A percentile compares a stretch with the other conserved stretches of the same genome.
These are phyloP conservation scores for Daldinia concentrica DNA, from an alignment of 495 filamentous ascomycete species.

Conservation along the genomic window DNA sequence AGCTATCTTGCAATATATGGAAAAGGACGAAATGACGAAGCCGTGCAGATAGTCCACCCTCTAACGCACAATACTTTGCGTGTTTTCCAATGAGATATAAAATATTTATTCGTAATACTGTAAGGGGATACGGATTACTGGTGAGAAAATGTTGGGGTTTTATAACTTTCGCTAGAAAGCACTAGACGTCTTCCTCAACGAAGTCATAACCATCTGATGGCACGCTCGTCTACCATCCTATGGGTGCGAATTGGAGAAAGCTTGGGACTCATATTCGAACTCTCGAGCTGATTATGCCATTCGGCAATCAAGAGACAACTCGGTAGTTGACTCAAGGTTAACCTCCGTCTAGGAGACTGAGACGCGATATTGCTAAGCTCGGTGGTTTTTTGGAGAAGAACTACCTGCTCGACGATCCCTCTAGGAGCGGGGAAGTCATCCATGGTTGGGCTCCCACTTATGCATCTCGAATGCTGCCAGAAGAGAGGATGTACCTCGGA, in stretches of 20 bases:
- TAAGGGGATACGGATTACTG: background rate
- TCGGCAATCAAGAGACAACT: background rate
- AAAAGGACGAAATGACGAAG: background rate
- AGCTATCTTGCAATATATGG: background rate
- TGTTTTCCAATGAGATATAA: background rate
- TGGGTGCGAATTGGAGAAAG: background rate
- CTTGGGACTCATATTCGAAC: background rate
- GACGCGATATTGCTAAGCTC: background rate
- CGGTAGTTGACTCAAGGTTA: background rate
- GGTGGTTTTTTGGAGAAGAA: background rate
- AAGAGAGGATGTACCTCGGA: conserved; percentile 4
- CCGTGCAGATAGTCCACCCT: background rate
- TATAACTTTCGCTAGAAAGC: background rate
- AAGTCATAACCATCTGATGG: background rate
- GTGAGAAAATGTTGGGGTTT: background rate
- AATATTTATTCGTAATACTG: background rate
- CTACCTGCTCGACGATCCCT: background rate
- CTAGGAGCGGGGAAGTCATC: background rate
- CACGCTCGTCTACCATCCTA: background rate
- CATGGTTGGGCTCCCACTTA: background rate
- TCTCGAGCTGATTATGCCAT: background rate
- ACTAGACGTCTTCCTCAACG: background rate
- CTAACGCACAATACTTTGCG: background rate
- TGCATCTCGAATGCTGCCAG: background rate
- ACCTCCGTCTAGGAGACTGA: background rate